Evolutionary conservation across 192 early-diverging fungal genomes (phyloP).

Genomic region (Cladochytrium replicatum): DNA sequence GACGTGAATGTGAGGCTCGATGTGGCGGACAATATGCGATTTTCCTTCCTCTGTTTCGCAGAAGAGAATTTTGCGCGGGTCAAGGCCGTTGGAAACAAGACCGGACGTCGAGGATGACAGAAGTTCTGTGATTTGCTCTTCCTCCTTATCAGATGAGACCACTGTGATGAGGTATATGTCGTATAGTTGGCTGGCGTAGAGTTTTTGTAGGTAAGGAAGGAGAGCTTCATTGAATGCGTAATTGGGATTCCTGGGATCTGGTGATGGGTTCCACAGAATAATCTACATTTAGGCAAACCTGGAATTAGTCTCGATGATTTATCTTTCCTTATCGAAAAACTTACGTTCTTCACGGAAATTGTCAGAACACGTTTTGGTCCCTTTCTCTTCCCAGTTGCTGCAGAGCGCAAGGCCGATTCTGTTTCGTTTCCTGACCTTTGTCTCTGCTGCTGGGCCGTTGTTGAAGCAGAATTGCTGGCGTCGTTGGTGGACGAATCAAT

Average conservation of each 20-base stretch:
- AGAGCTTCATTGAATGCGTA: conserved; percentile 59
- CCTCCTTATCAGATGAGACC: conserved; percentile 43
- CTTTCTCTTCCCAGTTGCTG: conserved; percentile 27
- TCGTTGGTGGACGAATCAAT: too few relatives aligned
- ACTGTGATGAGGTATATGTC: conserved; percentile 50
- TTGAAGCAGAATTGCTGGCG: too few relatives aligned
- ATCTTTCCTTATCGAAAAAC: background rate
- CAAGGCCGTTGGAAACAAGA: conserved; percentile 29
- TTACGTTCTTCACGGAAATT: conserved; percentile 52
- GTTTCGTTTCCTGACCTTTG: too few relatives aligned
- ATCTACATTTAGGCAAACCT: conserved; percentile 33
- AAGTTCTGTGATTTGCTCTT: conserved; percentile 36
- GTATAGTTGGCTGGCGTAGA: conserved; percentile 29
- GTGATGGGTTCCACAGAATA: conserved; percentile 69
- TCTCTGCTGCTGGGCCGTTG: too few relatives aligned
- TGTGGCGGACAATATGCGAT: conserved; percentile 57
- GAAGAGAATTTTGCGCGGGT: conserved; percentile 55
- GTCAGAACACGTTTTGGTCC: conserved; percentile 42
- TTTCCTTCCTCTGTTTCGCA: conserved; percentile 59
- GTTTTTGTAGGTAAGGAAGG: conserved; percentile 38
- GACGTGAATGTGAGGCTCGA: conserved; percentile 55
- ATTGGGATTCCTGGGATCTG: conserved; percentile 53
- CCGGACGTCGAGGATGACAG: conserved; percentile 3
- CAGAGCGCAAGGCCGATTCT: too few relatives aligned
- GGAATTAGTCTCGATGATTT: conserved; percentile 3